phyloP scores from a whole-genome alignment of 371 early-diverging fungal species.

The Mortierella sp. region DNA sequence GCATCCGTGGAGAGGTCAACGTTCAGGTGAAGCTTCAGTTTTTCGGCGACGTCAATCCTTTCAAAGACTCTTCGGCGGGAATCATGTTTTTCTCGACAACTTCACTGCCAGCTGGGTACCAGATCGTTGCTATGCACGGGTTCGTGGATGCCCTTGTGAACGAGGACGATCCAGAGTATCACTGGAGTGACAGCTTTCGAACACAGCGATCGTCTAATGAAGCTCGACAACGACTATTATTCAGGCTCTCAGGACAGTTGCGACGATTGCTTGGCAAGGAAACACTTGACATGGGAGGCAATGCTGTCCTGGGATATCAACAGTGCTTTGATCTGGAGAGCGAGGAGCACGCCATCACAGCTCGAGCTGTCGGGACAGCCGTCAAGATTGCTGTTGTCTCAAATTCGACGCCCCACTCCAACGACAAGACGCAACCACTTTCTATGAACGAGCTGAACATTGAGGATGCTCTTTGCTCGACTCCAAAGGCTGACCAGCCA shows the following conservation, averaged over 20 bases:
- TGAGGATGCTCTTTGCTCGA: constrained; percentile 29
- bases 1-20: constrained; percentile 76
- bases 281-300: constrained; percentile 75
- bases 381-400: constrained; percentile 57
- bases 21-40: constrained; percentile 75
- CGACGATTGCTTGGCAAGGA: constrained; percentile 74
- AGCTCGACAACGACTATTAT: constrained; percentile 71
- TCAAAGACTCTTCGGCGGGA: constrained; percentile 70
- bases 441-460: constrained; percentile 30
- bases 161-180: constrained; percentile 81
- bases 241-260: constrained; percentile 67
- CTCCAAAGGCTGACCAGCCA: constrained; percentile 21
- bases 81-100: constrained; percentile 73
- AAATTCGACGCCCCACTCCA: constrained; percentile 23
- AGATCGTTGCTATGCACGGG: constrained; percentile 62
- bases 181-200: constrained; percentile 72
- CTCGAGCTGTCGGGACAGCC: constrained; percentile 78
- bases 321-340: constrained; percentile 79
- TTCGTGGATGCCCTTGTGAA: constrained; percentile 71
- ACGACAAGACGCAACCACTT: constrained; percentile 27
- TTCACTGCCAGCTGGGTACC: constrained; percentile 59
- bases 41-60: constrained; percentile 78
- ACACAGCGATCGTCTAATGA: constrained; percentile 80
- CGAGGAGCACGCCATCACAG: constrained; percentile 73
- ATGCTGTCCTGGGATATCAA: constrained; percentile 74